Percentiles rank a stretch among this genome's conserved stretches.
phyloP scores from a whole-genome alignment of 257 asterid genomes.

The Penstemon davidsonii region DNA sequence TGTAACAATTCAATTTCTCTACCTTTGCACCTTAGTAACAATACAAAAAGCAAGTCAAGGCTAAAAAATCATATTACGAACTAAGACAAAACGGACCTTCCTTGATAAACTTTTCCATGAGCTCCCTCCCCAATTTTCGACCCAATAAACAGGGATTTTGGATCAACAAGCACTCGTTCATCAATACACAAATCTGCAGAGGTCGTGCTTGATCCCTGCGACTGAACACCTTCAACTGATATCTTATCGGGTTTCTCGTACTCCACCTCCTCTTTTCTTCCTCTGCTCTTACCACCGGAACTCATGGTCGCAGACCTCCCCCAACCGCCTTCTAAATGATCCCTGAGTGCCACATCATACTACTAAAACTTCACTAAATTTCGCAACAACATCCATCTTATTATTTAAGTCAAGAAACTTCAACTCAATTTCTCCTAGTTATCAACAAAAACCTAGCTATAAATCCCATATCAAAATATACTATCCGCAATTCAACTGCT shows the following conservation, averaged over 20 bases:
- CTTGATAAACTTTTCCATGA: slow-evolving; percentile 96
- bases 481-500: slow-evolving; percentile 29
- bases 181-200: slow-evolving; percentile 54
- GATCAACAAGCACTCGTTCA: slow-evolving; percentile 81
- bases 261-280: slow-evolving; percentile 49
- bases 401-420: slow-evolving; percentile 20
- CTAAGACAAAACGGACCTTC: slow-evolving; percentile 60
- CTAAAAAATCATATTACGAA: not conserved
- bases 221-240: slow-evolving; percentile 55
- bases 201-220: slow-evolving; percentile 51
- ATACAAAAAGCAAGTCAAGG: not conserved
- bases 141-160: slow-evolving; percentile 78
- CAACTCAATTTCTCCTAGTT: slow-evolving; percentile 25
- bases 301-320: slow-evolving; percentile 54
- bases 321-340: slow-evolving; percentile 41
- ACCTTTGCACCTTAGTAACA: not conserved
- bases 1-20: too few relatives aligned
- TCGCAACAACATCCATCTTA: slow-evolving; percentile 25
- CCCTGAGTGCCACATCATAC: slow-evolving; percentile 53
- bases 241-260: slow-evolving; percentile 36
- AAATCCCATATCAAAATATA: slow-evolving; percentile 29
- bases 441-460: slow-evolving; percentile 19
- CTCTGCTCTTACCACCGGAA: slow-evolving; percentile 61
- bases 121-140: slow-evolving; percentile 95
- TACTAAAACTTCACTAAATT: slow-evolving; percentile 27